Percentiles rank a stretch among this genome's conserved stretches.
These are phyloP conservation scores for Lachancea thermotolerans DNA, from an alignment of 805 yeast species.

Conservation along the genomic window DNA sequence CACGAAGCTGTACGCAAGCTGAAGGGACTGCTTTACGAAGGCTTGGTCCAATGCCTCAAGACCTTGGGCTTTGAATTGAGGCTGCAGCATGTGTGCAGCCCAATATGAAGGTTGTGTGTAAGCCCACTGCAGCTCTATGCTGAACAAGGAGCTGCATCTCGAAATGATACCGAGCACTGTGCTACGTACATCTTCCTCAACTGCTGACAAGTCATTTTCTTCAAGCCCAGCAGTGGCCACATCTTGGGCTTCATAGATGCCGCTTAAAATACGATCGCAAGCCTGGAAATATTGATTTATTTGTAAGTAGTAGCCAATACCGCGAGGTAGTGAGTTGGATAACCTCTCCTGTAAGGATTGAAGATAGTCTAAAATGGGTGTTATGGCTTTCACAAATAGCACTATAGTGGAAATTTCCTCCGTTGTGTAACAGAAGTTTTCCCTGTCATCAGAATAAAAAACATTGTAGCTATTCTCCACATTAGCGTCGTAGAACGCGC, in stretches of 20 bases:
- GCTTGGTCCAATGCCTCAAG: conserved; percentile 1
- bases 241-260: conserved; percentile 7
- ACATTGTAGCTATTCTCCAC: neutral
- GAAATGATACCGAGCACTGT: conserved; percentile 4
- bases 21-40: conserved; percentile 1
- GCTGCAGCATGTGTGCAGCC: conserved; percentile 14
- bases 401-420: neutral
- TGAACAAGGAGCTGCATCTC: conserved; percentile 9
- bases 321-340: neutral
- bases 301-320: conserved; percentile 9
- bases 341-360: neutral
- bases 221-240: conserved; percentile 6
- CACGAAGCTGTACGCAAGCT: conserved; percentile 6
- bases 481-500: neutral
- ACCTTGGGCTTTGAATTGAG: conserved; percentile 9
- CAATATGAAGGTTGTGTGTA: conserved; percentile 11
- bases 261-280: conserved; percentile 7
- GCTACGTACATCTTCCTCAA: conserved; percentile 4
- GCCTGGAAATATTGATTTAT: conserved; percentile 9
- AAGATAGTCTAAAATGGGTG: neutral
- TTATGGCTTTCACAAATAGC: neutral
- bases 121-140: conserved; percentile 7
- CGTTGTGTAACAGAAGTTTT: neutral
- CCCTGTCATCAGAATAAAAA: neutral
- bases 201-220: conserved; percentile 6